These are phyloP conservation scores for Basidiobolus meristosporus DNA, from an alignment of 371 early-diverging fungal species.

Conservation along the genomic window DNA sequence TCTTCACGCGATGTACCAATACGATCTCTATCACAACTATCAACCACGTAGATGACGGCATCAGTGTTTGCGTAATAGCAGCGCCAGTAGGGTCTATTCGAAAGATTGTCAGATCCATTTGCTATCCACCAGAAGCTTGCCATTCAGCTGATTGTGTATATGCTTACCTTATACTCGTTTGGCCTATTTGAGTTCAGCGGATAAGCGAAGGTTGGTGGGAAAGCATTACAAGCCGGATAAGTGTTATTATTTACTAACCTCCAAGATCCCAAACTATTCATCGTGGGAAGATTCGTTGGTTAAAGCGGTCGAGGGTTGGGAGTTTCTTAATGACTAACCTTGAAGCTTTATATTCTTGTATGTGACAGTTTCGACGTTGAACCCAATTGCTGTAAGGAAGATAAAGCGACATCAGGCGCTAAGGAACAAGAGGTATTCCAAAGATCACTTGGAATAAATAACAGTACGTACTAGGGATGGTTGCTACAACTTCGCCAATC, in stretches of 20 bases:
- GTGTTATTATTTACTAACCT: slow-evolving; percentile 42
- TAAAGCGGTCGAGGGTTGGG: no score
- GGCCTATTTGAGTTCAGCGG: no score
- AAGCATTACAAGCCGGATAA: not conserved
- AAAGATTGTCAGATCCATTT: not conserved
- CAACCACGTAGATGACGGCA: slow-evolving; percentile 93
- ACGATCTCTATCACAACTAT: slow-evolving; percentile 83
- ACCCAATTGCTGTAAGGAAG: slow-evolving; percentile 36
- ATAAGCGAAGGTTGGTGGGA: no score
- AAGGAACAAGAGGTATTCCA: no score
- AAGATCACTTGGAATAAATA: no score
- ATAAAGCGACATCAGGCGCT: no score
- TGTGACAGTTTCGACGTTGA: slow-evolving; percentile 84
- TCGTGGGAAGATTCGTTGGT: no score
- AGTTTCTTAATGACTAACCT: no score
- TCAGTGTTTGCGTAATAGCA: slow-evolving; percentile 92
- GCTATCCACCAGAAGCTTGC: no score
- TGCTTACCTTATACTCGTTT: no score
- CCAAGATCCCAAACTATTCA: slow-evolving; percentile 92
- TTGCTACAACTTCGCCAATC: slow-evolving; percentile 89
- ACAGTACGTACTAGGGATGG: slow-evolving; percentile 91
- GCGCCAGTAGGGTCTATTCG: slow-evolving; percentile 57
- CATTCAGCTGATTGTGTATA: no score
- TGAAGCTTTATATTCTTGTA: slow-evolving; percentile 96
- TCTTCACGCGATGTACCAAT: slow-evolving; percentile 75